Evolutionary conservation across 192 early-diverging fungal species (phyloP), one percentile per base, ranked within the genome.

Genomic region (Coemansia sp.): DNA sequence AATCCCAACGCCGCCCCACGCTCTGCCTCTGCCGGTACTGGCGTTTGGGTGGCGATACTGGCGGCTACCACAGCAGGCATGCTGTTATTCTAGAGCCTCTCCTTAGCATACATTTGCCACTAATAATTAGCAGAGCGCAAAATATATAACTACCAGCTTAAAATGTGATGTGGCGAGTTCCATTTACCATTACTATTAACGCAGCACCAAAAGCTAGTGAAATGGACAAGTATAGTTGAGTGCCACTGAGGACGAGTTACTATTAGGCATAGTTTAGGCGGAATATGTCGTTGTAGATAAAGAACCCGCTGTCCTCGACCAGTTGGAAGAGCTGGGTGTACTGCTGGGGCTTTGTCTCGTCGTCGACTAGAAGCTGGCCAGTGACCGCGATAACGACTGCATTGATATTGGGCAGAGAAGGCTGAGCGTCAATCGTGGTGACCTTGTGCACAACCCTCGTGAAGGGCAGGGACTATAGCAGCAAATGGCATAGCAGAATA

Each of bases 281-380:
- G 87, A 94, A 94, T 34, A 94, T 80, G 67, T 93, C 91, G 83
- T 98, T 96, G 82, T 81, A 92, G 57, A 98, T 84, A 76, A 89
- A 97, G 86, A 85, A 96, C 12, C 76, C 70, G 64, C 66, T 66
- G 7, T 96, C 91, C 17, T 90, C 86, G 62, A 93, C 87, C 74
- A 98, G 85, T 67, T 91, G 86, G 88, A 98, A 98, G 17, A 89
- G 90, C 82, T 98, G 94, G 34, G 88, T 79, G 82, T 94, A 98
- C 63, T 88, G 75, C 81, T 91, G 89, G 37, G 94, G 88, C 74
- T 91, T 90, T 17, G 73, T 59, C 82, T 95, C 95, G 19, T 90
- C 91, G 68, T 94, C 96, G 34, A 93, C 91, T 78, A 93, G 75
- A 21, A 98, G 86, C 76, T 92, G 91, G 62, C 96, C 96, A 37